Evolutionary conservation across 2,329 filamentous ascomycete species (phyloP), one percentile per base, ranked within the genome.

Genomic region (Aspergillus alliaceus): DNA sequence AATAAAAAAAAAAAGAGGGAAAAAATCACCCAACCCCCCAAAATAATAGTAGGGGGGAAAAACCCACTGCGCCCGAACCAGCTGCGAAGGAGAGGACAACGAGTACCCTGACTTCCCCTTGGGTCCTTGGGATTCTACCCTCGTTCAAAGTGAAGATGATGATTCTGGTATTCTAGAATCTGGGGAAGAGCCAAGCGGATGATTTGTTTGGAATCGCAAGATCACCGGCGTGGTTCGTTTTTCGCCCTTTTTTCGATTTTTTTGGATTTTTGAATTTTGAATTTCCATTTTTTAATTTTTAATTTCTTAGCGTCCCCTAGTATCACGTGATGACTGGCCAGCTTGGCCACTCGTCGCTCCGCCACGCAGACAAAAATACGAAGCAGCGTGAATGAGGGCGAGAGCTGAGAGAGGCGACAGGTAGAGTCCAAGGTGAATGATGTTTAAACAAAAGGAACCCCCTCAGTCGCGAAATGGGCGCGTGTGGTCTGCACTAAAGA

Each of bases 401-500:
- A n/a, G 5, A 31, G n/a, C n/a, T n/a, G n/a, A n/a, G n/a, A n/a
- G n/a, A n/a, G n/a, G n/a, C n/a, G n/a, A n/a, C n/a, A n/a, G n/a
- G n/a, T n/a, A n/a, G n/a, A n/a, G n/a, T n/a, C n/a, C n/a, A n/a
- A n/a, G n/a, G n/a, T n/a, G n/a, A n/a, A n/a, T n/a, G n/a, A n/a
- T n/a, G n/a, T n/a, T n/a, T n/a, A 27, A 31, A 24, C 24, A 47
- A 35, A 53, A 32, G 34, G 18, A 25, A 8, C n/a, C 15, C 24
- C 40, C n/a, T n/a, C n/a, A n/a, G n/a, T n/a, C n/a, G n/a, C n/a
- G n/a, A n/a, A n/a, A n/a, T n/a, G 3, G 34, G 54, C n/a, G n/a
- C n/a, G n/a, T 59, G 22, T 62, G 55, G 60, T 57, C 62, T 63
- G 59, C 59, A 66, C 44, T 62, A 64, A 66, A 59, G 60, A 59